A percentile compares a stretch with the other conserved stretches of the same genome.
phyloP scores from a whole-genome alignment of 1,284 basidiomycete genomes.

The Termitomyces sp. region DNA sequence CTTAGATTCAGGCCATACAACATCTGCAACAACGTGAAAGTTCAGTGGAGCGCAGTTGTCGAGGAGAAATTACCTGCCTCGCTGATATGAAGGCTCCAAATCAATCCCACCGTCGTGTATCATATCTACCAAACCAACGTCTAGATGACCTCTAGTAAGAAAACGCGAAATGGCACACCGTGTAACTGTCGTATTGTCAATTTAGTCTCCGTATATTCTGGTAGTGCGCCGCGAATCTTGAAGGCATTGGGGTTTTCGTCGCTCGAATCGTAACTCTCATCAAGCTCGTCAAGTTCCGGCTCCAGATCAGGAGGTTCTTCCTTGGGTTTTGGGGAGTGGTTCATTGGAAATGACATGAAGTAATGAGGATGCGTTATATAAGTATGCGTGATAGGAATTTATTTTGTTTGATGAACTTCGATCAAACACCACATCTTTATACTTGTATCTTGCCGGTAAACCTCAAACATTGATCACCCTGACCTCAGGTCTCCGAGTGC shows the following conservation, averaged over 20 bases:
- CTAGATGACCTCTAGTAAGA: not conserved
- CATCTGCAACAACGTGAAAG: conserved; percentile 37
- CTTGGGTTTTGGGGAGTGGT: conserved; percentile 5
- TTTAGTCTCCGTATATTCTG: conserved; percentile 23
- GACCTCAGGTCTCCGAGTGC: not conserved
- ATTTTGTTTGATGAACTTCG: not conserved
- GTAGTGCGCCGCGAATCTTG: conserved; percentile 42
- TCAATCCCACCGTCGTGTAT: conserved; percentile 66
- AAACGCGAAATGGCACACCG: conserved; percentile 29
- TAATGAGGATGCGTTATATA: not conserved
- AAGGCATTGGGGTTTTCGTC: conserved; percentile 40
- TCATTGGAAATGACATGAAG: conserved; percentile 5
- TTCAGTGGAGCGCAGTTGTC: not conserved
- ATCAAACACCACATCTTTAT: not conserved
- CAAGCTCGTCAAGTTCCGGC: conserved; percentile 47
- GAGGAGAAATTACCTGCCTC: conserved; percentile 39
- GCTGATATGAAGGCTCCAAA: conserved; percentile 61
- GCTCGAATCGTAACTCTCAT: conserved; percentile 35
- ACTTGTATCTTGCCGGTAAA: not conserved
- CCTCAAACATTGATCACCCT: not conserved
- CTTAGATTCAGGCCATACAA: conserved; percentile 69
- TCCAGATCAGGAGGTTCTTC: conserved; percentile 18
- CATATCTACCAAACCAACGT: conserved; percentile 33
- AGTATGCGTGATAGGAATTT: not conserved
- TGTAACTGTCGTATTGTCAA: conserved; percentile 46